Evolutionary conservation across 176 grass and related monocot genomes (phyloP), one percentile per base, ranked within the genome.

Genomic region (Phoenix roebelenii): DNA sequence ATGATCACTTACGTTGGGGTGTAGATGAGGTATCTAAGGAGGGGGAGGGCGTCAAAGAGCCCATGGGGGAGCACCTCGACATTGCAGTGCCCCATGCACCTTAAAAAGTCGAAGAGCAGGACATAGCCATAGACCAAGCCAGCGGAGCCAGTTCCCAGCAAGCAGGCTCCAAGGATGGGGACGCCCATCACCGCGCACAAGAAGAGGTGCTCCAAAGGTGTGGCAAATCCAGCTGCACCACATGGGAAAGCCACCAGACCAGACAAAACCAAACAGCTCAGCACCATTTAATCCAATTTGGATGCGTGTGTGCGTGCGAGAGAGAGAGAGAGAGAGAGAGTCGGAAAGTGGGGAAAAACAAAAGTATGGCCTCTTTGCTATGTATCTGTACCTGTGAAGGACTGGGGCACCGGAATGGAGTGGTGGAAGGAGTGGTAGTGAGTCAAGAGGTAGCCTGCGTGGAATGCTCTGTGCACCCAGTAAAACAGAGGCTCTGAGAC

Each of bases 1-100:
- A 9, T 5, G 65, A 22, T 55, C 10, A 57, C 82, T 61, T 82
- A 97, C 92, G 83, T 91, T 3, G 92, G 87, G 23, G 92, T 91
- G 78, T 85, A 85, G 65, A 97, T 67, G 3, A 97, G 57, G 69
- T 78, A 85, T 88, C 62, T 78, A 32, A 97, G 78, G 20, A 59
- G 24, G 17, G 93, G 93, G 12, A 81, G 12, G 5, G 79, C 23
- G 29, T 64, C 51, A 55, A 88, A 97, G 24, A 70, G 58, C 1
- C n/a, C 9, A 18, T 3, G 22, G 4, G 93, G 75, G 69, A 97
- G 60, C 10, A 92, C 55, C 84, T 97, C 93, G 4, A 97, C 76
- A 49, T 97, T 97, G 73, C 93, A 78, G 72, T 80, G 74, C 0
- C 93, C 93, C 87, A 97, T 83, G 74, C 69, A 82, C 58, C 87